Conservation (phyloP, 768 basidiomycete genomes). For the Scleroderma bovista region DNA sequence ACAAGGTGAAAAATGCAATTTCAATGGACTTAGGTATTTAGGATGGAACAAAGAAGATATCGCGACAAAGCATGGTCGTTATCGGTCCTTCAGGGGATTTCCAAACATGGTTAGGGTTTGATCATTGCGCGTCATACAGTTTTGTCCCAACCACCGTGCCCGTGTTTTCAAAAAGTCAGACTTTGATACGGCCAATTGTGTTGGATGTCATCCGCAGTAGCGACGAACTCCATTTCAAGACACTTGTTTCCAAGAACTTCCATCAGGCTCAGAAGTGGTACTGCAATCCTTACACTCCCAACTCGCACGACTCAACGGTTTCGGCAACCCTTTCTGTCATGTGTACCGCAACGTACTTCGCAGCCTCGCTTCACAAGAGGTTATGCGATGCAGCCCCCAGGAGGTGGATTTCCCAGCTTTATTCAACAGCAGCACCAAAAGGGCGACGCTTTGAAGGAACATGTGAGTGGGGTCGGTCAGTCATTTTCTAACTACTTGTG, state of each 20-base stretch:
- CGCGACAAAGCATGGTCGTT: no score
- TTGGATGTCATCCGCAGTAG: constrained; percentile 8
- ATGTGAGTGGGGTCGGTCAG: constrained; percentile 44
- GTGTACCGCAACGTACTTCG: background rate
- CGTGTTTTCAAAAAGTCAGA: no score
- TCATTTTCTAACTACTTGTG: background rate
- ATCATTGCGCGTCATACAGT: no score
- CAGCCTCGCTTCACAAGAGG: constrained; percentile 19
- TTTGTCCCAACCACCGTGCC: no score
- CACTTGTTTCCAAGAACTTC: constrained; percentile 9
- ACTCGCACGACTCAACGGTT: background rate
- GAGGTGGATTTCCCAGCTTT: constrained; percentile 50
- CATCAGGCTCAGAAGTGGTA: constrained; percentile 17
- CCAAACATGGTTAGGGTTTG: no score
- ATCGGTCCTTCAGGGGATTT: no score
- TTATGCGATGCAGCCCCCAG: constrained; percentile 47
- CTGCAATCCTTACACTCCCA: constrained; percentile 7
- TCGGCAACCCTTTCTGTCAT: background rate
- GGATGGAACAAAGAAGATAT: no score
- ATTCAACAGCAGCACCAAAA: constrained; percentile 60
- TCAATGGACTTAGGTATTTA: no score
- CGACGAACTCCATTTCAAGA: constrained; percentile 1
- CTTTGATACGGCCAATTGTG: background rate
- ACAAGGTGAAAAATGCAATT: no score
- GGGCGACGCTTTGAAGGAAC: constrained; percentile 85